Base-by-base conservation (phyloP, 495 filamentous ascomycete species). In the Podospora australis region DNA sequence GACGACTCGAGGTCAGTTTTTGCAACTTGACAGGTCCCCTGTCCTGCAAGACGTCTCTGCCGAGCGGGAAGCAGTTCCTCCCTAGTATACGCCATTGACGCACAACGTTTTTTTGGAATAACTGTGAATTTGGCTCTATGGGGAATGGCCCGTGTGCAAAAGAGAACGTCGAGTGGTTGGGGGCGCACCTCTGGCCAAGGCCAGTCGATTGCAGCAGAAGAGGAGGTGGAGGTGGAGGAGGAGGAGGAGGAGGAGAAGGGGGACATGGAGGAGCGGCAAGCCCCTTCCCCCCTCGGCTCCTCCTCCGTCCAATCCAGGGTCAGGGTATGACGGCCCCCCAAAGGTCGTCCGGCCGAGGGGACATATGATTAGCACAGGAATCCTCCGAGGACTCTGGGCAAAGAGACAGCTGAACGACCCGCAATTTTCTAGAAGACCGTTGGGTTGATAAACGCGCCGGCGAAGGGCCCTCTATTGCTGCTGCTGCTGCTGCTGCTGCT, bases 371-470 rank as follows among this genome's bases (percentile, higher is more conserved):
- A 67, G 67, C 60, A 60, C 59, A 59, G 66, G 61, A 71, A 73
- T 67, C 65, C 65, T 72, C 68, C 68, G 68, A 72, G 52, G 56
- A 36, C 38, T 43, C 43, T 56, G 52, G 36, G 54, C 47, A 46
- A 35, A 39, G 54, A 43, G 45, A 45, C 23, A 11, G 36, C n/a
- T n/a, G n/a, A n/a, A n/a, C 36, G 58, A 57, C 63, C 68, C 66
- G 63, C 69, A 70, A 62, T 66, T 69, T 72, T 69, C 57, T 62
- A 71, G 60, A 71, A 67, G 61, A 66, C 66, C 71, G 68, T 70
- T 71, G 67, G 69, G 59, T 51, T n/a, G 67, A 63, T 35, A 63
- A 69, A 66, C 59, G 57, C 67, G 58, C 61, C 63, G 64, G 69
- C 49, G 57, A 65, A 55, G 49, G 50, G 53, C 55, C 52, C 39